Evolutionary conservation across 2,329 filamentous ascomycete species (phyloP).

Genomic region (Scortechinia acanthostroma): DNA sequence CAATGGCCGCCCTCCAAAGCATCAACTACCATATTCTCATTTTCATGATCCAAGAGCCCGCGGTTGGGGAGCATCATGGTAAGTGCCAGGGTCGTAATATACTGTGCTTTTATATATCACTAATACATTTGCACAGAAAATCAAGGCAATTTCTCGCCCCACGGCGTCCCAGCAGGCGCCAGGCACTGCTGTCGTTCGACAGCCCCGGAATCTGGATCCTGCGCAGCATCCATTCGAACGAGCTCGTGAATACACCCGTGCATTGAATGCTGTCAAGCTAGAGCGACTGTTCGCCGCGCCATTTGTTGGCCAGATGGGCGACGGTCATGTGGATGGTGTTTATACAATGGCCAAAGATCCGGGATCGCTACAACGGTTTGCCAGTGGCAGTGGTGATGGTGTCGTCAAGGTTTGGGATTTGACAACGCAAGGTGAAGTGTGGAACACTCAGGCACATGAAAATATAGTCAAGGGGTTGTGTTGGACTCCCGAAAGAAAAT

Average conservation of each 20-base stretch:
- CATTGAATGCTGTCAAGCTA: constrained; percentile 75
- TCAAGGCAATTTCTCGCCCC: constrained; percentile 1
- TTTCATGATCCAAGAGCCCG: too few species aligned
- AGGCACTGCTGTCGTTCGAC: neutral
- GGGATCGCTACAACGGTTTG: constrained; percentile 65
- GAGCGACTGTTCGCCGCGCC: constrained; percentile 63
- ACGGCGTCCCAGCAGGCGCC: constrained; percentile 1
- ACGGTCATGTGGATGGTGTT: constrained; percentile 85
- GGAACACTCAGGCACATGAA: constrained; percentile 77
- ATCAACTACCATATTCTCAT: too few species aligned
- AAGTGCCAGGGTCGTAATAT: too few species aligned
- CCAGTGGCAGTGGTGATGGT: constrained; percentile 83
- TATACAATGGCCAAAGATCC: constrained; percentile 78
- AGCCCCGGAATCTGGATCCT: constrained; percentile 51
- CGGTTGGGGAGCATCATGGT: neutral
- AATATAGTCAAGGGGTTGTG: constrained; percentile 87
- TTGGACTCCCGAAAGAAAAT: constrained; percentile 79
- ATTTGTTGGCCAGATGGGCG: constrained; percentile 79
- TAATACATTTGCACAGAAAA: constrained; percentile 1
- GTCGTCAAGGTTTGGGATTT: constrained; percentile 64
- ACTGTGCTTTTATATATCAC: neutral
- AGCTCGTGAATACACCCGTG: constrained; percentile 66
- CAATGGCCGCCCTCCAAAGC: too few species aligned
- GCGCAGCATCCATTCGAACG: constrained; percentile 85
- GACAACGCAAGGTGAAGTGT: constrained; percentile 64